Evolutionary conservation across 495 filamentous ascomycete species (phyloP), one percentile per base, ranked within the genome.

Genomic region (Talaromyces stipitatus): DNA sequence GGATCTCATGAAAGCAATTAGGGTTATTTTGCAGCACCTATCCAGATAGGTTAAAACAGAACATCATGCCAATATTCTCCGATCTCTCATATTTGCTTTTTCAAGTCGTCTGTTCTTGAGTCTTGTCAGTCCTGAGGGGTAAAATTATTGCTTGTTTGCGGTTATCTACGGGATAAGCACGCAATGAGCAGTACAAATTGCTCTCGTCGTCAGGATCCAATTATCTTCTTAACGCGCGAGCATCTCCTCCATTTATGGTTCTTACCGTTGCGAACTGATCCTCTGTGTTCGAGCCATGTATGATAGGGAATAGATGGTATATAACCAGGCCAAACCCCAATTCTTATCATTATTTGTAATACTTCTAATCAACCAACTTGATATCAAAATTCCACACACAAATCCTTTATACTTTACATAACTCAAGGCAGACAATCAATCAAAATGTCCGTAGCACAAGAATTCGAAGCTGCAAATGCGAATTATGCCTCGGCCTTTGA

Each of bases 401-500:
- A n/a, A n/a, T n/a, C n/a, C 38, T 45, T n/a, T 5, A 10, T 18
- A 47, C 16, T 11, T 41, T 41, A 18, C 11, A 18, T 41, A 18
- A 33, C 12, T 33, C 12, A 41, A 41, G 11, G 3, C 16, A 14
- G 36, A 14, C 12, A 41, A 41, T 3, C 12, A 41, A 24, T 11
- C 12, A 20, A 27, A 18, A 72, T 72, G 70, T 66, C 67, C 30
- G 64, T 69, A 48, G 69, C 69, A 38, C 28, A 62, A 50, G 69
- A 74, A 58, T 52, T 69, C 50, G 69, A 72, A 59, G 60, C 64
- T 0, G 67, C 79, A 43, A 91, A 90, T 61, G 75, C 73, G 16
- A 59, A 72, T 20, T 91, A 92, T 64, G 79, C 78, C 0, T 66
- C 78, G 14, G 75, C 66, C 10, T 91, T 92, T 64, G 80, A 70